phyloP scores from a whole-genome alignment of 1,284 basidiomycete genomes.

The Tilletiopsis washingtonensis region DNA sequence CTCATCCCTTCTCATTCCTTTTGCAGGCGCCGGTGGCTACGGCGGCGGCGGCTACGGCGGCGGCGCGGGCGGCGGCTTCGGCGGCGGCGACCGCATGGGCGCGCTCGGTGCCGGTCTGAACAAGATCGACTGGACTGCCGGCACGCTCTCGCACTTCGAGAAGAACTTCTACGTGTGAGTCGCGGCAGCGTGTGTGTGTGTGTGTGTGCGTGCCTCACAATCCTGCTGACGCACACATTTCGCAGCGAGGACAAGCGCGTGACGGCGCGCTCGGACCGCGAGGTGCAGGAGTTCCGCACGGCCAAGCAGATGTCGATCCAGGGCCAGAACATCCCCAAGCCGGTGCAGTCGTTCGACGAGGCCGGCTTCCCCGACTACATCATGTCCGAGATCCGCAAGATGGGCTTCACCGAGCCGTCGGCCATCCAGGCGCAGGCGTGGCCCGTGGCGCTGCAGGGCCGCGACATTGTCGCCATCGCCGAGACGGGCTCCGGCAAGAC shows the following conservation, averaged over 20 bases:
- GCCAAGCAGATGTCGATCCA: slow-evolving; percentile 85
- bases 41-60: slow-evolving; percentile 14
- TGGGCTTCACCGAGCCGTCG: slow-evolving; percentile 81
- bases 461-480: slow-evolving; percentile 92
- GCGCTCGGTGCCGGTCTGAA: slow-evolving; percentile 75
- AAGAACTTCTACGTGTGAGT: slow-evolving; percentile 85
- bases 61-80: slow-evolving; percentile 19
- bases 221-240: background rate
- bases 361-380: slow-evolving; percentile 93
- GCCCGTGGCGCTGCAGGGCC: slow-evolving; percentile 91
- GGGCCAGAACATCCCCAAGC: slow-evolving; percentile 79
- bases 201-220: background rate
- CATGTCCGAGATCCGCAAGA: slow-evolving; percentile 81
- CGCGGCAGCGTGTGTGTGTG: background rate
- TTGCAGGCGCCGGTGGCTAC: slow-evolving; percentile 51
- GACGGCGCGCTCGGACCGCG: slow-evolving; percentile 66
- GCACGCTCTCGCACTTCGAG: slow-evolving; percentile 60
- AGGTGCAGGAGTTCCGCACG: slow-evolving; percentile 78
- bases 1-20: background rate
- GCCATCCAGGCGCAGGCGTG: slow-evolving; percentile 97
- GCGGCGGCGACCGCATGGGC: slow-evolving; percentile 67
- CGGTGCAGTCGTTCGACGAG: slow-evolving; percentile 86
- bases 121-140: slow-evolving; percentile 71
- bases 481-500: slow-evolving; percentile 58
- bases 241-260: slow-evolving; percentile 75